Conservation (phyloP, 2,329 filamentous ascomycete species). For the Ceratocystiopsis minuta region DNA sequence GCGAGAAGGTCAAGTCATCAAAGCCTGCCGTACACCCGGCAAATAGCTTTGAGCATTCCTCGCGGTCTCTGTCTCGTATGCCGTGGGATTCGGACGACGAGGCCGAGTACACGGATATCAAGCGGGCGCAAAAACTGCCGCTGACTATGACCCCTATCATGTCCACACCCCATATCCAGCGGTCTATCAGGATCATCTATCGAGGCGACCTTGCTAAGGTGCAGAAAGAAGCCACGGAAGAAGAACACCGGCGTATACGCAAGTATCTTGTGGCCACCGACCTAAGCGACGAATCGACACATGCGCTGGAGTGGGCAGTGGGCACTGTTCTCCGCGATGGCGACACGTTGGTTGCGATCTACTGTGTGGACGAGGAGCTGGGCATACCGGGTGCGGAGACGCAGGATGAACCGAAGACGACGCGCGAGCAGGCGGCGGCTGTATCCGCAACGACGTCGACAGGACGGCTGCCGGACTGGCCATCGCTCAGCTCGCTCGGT, state of each 20-base stretch:
- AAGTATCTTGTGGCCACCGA: slow-evolving; percentile 96
- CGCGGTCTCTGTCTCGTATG: slow-evolving; percentile 32
- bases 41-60: slow-evolving; percentile 63
- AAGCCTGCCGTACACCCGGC: slow-evolving; percentile 56
- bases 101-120: slow-evolving; percentile 67
- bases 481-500: not conserved
- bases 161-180: slow-evolving; percentile 55
- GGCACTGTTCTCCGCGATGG: slow-evolving; percentile 87
- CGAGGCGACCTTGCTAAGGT: slow-evolving; percentile 70
- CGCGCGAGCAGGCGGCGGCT: slow-evolving; percentile 57
- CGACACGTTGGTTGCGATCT: slow-evolving; percentile 83
- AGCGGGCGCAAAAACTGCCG: slow-evolving; percentile 67
- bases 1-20: slow-evolving; percentile 36
- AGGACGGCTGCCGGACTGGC: slow-evolving; percentile 16
- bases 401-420: slow-evolving; percentile 50
- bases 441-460: slow-evolving; percentile 43
- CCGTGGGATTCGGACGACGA: slow-evolving; percentile 72
- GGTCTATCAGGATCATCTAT: slow-evolving; percentile 76
- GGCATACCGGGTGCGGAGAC: slow-evolving; percentile 29
- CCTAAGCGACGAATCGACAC: slow-evolving; percentile 80
- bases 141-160: slow-evolving; percentile 67
- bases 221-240: slow-evolving; percentile 52
- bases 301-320: slow-evolving; percentile 94
- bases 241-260: slow-evolving; percentile 59
- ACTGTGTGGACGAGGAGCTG: slow-evolving; percentile 79